Conservation (phyloP, 2,329 filamentous ascomycete genomes). For the Aspergillus novoparasiticus region DNA sequence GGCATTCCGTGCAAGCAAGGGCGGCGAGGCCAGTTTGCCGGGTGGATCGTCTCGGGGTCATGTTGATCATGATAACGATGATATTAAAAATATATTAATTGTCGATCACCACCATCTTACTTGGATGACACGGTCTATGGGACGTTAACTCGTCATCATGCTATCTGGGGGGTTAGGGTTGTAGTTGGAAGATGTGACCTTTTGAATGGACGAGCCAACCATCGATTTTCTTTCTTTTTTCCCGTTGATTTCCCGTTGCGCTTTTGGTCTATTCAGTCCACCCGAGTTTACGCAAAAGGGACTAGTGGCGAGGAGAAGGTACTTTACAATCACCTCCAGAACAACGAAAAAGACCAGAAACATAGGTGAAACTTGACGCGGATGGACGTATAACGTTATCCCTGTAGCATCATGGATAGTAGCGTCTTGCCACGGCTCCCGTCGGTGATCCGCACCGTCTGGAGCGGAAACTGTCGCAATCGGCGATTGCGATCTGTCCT, state of each 20-base stretch:
- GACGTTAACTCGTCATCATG: neutral
- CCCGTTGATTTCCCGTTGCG: neutral
- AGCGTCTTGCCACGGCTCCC: neutral
- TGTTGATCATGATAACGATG: neutral
- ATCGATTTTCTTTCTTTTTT: neutral
- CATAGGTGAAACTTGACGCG: neutral
- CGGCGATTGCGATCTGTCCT: neutral
- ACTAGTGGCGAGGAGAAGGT: neutral
- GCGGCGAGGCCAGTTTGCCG: conserved; percentile 28
- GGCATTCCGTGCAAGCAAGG: conserved; percentile 50
- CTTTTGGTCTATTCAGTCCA: neutral
- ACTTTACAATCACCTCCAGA: neutral
- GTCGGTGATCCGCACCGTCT: neutral
- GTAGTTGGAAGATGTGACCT: neutral
- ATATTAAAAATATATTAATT: neutral
- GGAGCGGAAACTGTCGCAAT: neutral
- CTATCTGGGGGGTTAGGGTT: neutral
- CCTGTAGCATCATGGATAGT: neutral
- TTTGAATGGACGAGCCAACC: neutral
- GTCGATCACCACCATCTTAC: neutral
- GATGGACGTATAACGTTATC: no score
- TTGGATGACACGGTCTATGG: neutral
- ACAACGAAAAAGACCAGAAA: neutral
- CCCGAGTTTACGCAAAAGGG: neutral
- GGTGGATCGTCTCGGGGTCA: conserved; percentile 14